Conservation (phyloP, 164 flowering plant species). For the Annona cherimola region DNA sequence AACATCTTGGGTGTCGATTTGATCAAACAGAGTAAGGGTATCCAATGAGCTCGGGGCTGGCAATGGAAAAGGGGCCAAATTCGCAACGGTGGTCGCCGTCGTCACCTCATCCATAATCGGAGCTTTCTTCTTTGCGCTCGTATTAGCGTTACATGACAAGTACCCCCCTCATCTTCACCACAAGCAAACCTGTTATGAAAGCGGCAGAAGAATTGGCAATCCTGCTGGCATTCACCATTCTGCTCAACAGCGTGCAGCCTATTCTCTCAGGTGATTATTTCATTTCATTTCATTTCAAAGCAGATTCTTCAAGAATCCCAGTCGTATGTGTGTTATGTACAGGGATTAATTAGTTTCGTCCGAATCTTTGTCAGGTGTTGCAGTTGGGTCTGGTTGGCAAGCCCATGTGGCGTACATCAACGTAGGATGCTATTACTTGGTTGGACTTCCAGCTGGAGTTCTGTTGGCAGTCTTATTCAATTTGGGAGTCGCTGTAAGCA, state of each 20-base stretch:
- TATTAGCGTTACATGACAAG: conserved; percentile 29
- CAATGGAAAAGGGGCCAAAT: conserved; percentile 54
- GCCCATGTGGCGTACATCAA: conserved; percentile 51
- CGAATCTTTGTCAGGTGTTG: conserved; percentile 45
- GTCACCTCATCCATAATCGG: conserved; percentile 39
- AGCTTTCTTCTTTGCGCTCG: conserved; percentile 29
- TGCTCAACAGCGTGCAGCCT: conserved; percentile 61
- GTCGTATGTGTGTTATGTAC: neutral
- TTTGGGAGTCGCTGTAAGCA: conserved; percentile 41
- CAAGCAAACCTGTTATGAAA: conserved; percentile 25
- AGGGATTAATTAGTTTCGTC: too few species aligned
- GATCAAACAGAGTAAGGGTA: conserved; percentile 49
- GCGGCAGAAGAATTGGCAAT: conserved; percentile 31
- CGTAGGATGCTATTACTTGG: conserved; percentile 50
- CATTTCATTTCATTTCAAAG: neutral
- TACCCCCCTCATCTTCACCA: conserved; percentile 48
- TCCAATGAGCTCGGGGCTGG: conserved; percentile 69
- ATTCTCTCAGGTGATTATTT: conserved; percentile 44
- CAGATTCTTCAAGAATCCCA: neutral
- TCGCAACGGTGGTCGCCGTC: conserved; percentile 42
- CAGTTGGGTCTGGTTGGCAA: conserved; percentile 82
- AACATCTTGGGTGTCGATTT: neutral
- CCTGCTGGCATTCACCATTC: conserved; percentile 49
- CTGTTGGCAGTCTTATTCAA: conserved; percentile 39
- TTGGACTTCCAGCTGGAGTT: conserved; percentile 59